Evolutionary conservation across 2,329 filamentous ascomycete genomes (phyloP).

Genomic region (Phialocephala subalpina): DNA sequence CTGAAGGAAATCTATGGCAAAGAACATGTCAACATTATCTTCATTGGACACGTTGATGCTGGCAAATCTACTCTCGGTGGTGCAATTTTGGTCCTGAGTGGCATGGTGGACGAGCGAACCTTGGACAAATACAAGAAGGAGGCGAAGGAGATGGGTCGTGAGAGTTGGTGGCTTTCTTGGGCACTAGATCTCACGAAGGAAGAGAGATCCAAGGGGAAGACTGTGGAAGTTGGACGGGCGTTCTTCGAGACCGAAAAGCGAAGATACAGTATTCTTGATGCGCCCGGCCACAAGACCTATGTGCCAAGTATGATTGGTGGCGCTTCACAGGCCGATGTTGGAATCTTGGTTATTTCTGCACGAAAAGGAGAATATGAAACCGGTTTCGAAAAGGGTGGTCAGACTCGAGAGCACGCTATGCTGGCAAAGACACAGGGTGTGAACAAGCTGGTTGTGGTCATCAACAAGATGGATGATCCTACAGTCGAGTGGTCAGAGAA

Average conservation of each 20-base stretch:
- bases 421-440: slow-evolving; percentile 98
- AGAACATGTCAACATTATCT: slow-evolving; percentile 92
- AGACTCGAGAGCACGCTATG: slow-evolving; percentile 97
- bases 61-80: slow-evolving; percentile 97
- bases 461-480: slow-evolving; percentile 99
- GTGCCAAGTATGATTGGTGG: slow-evolving; percentile 99
- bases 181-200: slow-evolving; percentile 97
- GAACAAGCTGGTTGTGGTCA: slow-evolving; percentile 91
- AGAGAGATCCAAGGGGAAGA: slow-evolving; percentile 96
- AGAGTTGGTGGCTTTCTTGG: slow-evolving; percentile 99
- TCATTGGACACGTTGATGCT: slow-evolving; percentile 97
- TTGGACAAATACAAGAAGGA: slow-evolving; percentile 98
- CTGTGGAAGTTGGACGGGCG: slow-evolving; percentile 93
- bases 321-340: slow-evolving; percentile 91
- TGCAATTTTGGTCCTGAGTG: slow-evolving; percentile 89
- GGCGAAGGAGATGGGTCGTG: slow-evolving; percentile 93
- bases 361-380: slow-evolving; percentile 99
- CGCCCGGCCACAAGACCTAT: slow-evolving; percentile 96
- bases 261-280: slow-evolving; percentile 95
- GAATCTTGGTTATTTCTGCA: slow-evolving; percentile 93
- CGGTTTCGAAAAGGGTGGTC: slow-evolving; percentile 94
- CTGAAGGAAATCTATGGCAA: slow-evolving; percentile 97
- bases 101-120: slow-evolving; percentile 99
- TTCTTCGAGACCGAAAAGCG: slow-evolving; percentile 98
- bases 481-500: slow-evolving; percentile 97